Conservation (phyloP, 2,329 filamentous ascomycete genomes). For the Dryadomyces sulphureus region DNA sequence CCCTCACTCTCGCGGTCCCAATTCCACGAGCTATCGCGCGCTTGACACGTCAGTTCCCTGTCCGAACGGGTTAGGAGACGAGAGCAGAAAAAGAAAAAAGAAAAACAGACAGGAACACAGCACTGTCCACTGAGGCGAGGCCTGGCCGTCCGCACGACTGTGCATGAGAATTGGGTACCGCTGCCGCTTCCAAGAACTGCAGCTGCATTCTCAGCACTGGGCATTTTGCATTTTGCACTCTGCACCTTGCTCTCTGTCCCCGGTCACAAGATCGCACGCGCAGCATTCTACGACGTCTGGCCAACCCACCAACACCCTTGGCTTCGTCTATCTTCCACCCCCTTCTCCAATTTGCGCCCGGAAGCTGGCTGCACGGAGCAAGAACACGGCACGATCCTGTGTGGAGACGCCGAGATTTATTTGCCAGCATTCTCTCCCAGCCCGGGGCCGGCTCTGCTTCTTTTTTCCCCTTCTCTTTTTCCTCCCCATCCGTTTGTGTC, state of each 20-base stretch:
- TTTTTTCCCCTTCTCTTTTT: background rate
- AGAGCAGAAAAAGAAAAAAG: background rate
- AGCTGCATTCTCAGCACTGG: background rate
- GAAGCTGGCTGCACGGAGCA: background rate
- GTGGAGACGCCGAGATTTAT: background rate
- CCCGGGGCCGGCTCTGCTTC: background rate
- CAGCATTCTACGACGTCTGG: background rate
- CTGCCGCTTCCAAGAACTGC: background rate
- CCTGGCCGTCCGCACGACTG: background rate
- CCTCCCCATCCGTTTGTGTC: background rate
- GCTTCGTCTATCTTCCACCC: background rate
- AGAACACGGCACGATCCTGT: background rate
- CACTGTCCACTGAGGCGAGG: background rate
- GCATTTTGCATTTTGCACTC: background rate
- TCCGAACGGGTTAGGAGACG: too few species aligned
- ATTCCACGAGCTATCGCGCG: background rate
- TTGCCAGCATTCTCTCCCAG: background rate
- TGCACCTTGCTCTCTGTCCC: background rate
- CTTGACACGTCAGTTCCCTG: background rate
- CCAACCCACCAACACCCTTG: background rate
- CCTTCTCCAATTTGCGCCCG: background rate
- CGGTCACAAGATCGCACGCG: too few species aligned
- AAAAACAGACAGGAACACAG: background rate
- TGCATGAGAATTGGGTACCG: background rate
- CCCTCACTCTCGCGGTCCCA: too few species aligned